These are phyloP conservation scores for Aurinia saxatilis DNA, from an alignment of 345 rosid genomes.

Conservation along the genomic window DNA sequence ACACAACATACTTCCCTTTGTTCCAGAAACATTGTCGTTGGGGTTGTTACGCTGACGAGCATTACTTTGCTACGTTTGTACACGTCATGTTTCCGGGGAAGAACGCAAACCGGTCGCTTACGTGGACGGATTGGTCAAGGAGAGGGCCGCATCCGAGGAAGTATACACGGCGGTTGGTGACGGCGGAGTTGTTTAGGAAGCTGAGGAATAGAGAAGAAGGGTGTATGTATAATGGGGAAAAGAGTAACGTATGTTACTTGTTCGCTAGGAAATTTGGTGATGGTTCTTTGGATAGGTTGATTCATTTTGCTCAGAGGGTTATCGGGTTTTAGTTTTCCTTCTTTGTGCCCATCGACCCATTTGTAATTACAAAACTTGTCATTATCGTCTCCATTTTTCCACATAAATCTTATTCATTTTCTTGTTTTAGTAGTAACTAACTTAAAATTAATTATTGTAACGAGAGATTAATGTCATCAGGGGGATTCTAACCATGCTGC, in stretches of 20 bases:
- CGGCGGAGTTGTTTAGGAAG: conserved; percentile 38
- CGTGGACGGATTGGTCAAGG: conserved; percentile 76
- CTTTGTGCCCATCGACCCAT: background rate
- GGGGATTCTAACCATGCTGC: too few species aligned
- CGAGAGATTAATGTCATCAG: too few species aligned
- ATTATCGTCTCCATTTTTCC: too few species aligned
- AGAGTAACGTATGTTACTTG: conserved; percentile 47
- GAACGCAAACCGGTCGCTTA: conserved; percentile 55
- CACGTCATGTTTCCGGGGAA: conserved; percentile 33
- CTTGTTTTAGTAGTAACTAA: too few species aligned
- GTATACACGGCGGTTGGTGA: conserved; percentile 36
- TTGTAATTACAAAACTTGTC: too few species aligned
- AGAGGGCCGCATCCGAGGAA: conserved; percentile 73
- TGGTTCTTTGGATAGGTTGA: conserved; percentile 37
- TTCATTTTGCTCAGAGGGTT: conserved; percentile 44
- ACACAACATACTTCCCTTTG: conserved; percentile 34
- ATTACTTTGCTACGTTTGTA: conserved; percentile 66
- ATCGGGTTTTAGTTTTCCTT: conserved; percentile 31
- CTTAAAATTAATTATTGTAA: too few species aligned
- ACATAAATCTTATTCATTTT: too few species aligned
- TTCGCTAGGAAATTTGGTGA: conserved; percentile 79
- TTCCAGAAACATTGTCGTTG: conserved; percentile 40
- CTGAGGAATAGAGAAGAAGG: conserved; percentile 38
- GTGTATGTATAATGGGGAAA: conserved; percentile 51
- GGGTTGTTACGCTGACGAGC: conserved; percentile 64